Conservation (phyloP, 164 flowering plant genomes). For the Aristolochia contorta region DNA sequence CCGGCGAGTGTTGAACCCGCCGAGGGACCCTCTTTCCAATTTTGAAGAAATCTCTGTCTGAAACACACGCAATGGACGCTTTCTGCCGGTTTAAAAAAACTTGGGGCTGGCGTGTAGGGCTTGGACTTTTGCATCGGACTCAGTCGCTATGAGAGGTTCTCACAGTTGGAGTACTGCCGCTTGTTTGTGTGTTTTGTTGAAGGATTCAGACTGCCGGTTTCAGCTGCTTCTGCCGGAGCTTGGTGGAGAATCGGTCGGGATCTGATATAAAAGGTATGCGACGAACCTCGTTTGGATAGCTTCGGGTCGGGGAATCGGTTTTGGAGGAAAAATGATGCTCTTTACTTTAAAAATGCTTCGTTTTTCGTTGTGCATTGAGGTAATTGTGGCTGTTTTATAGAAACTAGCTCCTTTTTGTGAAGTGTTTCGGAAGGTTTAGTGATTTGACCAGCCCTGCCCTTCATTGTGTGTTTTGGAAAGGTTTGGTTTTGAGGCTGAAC, state of each 20-base stretch:
- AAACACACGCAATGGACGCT: background rate
- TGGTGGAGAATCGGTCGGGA: constrained; percentile 7
- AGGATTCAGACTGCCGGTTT: background rate
- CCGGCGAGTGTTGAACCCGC: background rate
- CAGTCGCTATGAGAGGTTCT: constrained; percentile 7
- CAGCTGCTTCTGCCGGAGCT: background rate
- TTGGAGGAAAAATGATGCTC: background rate
- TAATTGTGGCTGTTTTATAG: constrained; percentile 1
- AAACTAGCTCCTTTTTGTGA: background rate
- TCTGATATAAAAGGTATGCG: constrained; percentile 1
- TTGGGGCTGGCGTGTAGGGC: background rate
- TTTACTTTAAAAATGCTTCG: background rate
- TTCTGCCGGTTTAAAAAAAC: background rate
- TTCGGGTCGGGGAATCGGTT: too few relatives aligned
- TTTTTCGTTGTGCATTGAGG: background rate
- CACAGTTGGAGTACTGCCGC: constrained; percentile 1
- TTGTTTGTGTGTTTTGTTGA: background rate
- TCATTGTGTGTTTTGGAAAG: background rate
- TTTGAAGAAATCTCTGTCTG: background rate
- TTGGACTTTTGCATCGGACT: constrained; percentile 7
- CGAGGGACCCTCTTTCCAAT: background rate
- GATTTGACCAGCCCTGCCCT: too few relatives aligned
- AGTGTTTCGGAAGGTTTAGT: background rate
- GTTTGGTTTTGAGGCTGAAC: background rate
- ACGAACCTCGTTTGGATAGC: too few relatives aligned